Evolutionary conservation across 768 basidiomycete species (phyloP).

Genomic region (Kockovaella imperatae): DNA sequence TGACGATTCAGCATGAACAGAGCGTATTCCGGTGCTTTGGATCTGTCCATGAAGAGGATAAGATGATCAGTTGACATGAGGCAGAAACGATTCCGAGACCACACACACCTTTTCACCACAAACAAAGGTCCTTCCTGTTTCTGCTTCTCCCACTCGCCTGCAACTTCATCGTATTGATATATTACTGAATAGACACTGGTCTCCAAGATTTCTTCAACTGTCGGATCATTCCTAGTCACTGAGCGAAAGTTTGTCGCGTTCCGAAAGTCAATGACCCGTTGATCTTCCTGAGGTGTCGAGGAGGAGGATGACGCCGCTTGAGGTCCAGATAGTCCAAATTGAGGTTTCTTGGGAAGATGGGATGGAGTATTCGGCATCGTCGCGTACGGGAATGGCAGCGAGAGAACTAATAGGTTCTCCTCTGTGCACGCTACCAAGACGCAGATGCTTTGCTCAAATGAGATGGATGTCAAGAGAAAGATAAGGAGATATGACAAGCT

Average conservation of each 20-base stretch:
- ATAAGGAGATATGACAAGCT: too few species aligned
- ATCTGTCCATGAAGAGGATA: conserved; percentile 9
- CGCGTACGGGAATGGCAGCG: too few species aligned
- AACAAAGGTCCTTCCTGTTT: conserved; percentile 37
- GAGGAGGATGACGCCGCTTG: not conserved
- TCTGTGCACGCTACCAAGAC: too few species aligned
- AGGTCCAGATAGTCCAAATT: not conserved
- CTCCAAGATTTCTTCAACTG: conserved; percentile 24
- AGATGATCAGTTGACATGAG: not conserved
- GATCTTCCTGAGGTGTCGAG: conserved; percentile 8
- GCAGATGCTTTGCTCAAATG: too few species aligned
- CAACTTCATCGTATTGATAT: conserved; percentile 27
- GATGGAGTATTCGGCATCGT: too few species aligned
- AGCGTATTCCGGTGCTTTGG: conserved; percentile 27
- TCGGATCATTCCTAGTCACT: conserved; percentile 23
- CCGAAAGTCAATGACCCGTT: conserved; percentile 7
- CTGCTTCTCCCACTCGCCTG: conserved; percentile 29
- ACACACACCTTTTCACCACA: conserved; percentile 27
- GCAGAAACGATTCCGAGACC: not conserved
- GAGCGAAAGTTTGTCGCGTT: conserved; percentile 28
- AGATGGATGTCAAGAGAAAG: too few species aligned
- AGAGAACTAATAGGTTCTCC: too few species aligned
- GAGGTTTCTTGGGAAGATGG: too few species aligned
- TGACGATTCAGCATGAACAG: conserved; percentile 33
- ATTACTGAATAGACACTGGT: conserved; percentile 26